phyloP scores from a whole-genome alignment of 2,329 filamentous ascomycete genomes.

The Graphiopsis chlorocephala region DNA sequence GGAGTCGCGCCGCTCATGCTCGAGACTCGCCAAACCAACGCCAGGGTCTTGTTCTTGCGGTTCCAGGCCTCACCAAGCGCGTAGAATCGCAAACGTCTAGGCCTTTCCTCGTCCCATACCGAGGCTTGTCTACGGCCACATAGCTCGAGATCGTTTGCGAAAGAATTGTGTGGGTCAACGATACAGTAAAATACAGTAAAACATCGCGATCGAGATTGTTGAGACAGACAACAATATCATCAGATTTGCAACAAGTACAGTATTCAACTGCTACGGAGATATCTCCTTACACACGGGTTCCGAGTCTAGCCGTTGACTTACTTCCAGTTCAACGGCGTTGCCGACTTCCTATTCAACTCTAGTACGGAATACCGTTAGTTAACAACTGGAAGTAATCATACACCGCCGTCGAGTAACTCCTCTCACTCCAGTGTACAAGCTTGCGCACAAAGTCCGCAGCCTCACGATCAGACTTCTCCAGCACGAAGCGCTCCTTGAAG shows the following conservation, averaged over 20 bases:
- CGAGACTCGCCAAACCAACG: background rate
- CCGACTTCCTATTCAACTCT: constrained; percentile 23
- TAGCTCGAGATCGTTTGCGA: background rate
- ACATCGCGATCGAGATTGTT: too few relatives aligned
- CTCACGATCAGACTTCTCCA: constrained; percentile 87
- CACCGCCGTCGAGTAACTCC: constrained; percentile 85
- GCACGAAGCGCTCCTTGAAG: constrained; percentile 87
- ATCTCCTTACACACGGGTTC: background rate
- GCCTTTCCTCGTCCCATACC: background rate
- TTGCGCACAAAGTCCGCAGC: constrained; percentile 92
- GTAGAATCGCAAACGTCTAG: background rate
- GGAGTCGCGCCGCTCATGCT: background rate
- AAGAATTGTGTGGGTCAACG: background rate
- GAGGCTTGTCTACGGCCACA: background rate
- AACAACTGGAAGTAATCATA: constrained; percentile 98
- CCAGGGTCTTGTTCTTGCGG: background rate
- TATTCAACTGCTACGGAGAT: background rate
- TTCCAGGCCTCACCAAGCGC: background rate
- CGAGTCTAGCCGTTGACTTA: background rate
- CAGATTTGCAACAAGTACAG: background rate
- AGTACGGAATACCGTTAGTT: constrained; percentile 97
- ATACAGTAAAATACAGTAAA: too few relatives aligned
- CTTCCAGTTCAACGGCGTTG: background rate
- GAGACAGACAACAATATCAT: background rate
- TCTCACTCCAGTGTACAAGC: constrained; percentile 83